phyloP scores from a whole-genome alignment of 2,329 filamentous ascomycete species.

The Cladorrhinum sp. region DNA sequence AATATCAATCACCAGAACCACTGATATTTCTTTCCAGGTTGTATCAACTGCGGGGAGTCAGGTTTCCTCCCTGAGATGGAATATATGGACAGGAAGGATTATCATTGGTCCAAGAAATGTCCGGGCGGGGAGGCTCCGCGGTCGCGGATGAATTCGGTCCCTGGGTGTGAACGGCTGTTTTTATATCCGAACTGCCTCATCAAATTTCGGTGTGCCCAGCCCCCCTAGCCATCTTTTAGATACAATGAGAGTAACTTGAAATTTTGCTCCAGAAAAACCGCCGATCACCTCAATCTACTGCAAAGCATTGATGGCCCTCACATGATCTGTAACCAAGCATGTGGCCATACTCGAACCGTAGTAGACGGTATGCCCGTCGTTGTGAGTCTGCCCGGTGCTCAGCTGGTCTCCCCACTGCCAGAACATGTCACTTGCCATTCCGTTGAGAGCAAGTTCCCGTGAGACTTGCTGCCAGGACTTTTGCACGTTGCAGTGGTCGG shows the following conservation, averaged over 20 bases:
- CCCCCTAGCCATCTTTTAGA: background rate
- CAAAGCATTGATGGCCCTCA: constrained; percentile 32
- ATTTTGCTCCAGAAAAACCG: background rate
- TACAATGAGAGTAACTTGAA: background rate
- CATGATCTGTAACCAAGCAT: constrained; percentile 45
- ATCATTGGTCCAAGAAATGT: constrained; percentile 12
- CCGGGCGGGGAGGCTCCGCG: constrained; percentile 19
- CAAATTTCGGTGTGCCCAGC: background rate
- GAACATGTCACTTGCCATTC: constrained; percentile 38
- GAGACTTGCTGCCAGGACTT: constrained; percentile 34
- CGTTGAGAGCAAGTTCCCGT: constrained; percentile 27
- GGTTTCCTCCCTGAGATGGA: too few species aligned
- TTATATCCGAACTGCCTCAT: background rate
- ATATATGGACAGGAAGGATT: too few species aligned
- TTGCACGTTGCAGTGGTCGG: constrained; percentile 28
- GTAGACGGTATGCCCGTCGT: constrained; percentile 47
- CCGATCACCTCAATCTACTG: background rate
- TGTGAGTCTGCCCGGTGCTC: constrained; percentile 40
- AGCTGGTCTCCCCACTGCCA: constrained; percentile 42
- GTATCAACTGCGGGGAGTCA: too few species aligned
- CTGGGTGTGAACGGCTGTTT: background rate
- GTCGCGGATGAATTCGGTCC: constrained; percentile 16
- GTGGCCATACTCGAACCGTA: constrained; percentile 40
- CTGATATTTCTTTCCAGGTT: too few species aligned
- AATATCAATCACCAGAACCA: too few species aligned